These are phyloP conservation scores for Globisporangium nagaii DNA, from an alignment of 352 stramenopile genomes.

Conservation along the genomic window DNA sequence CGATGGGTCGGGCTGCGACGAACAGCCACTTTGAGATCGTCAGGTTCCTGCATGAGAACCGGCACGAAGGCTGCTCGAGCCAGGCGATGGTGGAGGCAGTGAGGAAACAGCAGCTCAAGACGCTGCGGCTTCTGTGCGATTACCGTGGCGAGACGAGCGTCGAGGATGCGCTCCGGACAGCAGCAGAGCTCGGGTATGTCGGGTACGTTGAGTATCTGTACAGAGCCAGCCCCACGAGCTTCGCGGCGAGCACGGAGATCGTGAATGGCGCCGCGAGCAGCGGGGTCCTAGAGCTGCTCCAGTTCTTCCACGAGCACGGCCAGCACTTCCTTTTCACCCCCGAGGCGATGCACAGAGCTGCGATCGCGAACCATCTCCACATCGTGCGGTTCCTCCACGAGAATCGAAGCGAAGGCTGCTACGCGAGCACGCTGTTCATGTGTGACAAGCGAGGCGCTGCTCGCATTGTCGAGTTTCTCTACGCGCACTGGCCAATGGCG, in stretches of 20 bases:
- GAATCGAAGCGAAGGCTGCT: background rate
- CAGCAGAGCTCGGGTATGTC: too few species aligned
- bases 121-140: too few species aligned
- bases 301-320: slow-evolving; percentile 1
- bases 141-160: too few species aligned
- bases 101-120: too few species aligned
- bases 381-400: slow-evolving; percentile 1
- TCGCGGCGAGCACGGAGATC: too few species aligned
- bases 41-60: too few species aligned
- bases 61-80: too few species aligned
- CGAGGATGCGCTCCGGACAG: too few species aligned
- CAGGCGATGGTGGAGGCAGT: too few species aligned
- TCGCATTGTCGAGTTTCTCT: background rate
- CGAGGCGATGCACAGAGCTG: background rate
- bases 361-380: background rate
- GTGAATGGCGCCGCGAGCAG: background rate
- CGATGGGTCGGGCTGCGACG: too few species aligned
- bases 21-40: background rate
- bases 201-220: too few species aligned
- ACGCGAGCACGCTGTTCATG: background rate
- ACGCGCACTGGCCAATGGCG: background rate
- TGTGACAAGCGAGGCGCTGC: background rate
- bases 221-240: too few species aligned
- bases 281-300: background rate
- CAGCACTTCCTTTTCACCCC: background rate